Base-by-base conservation (phyloP, 306 rosid species). In the Alnus rubra region DNA sequence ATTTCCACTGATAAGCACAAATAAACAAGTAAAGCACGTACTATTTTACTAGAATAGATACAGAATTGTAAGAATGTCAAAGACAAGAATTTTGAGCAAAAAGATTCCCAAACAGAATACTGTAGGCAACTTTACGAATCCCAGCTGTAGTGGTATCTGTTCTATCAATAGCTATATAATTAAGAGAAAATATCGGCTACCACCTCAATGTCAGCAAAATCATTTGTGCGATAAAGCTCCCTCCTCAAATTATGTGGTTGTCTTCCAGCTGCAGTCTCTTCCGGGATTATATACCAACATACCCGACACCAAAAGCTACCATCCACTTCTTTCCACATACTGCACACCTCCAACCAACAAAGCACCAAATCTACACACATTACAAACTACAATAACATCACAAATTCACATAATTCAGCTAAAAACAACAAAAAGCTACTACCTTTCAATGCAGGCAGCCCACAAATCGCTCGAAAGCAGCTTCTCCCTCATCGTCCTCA, bases 161-260 rank as follows among this genome's bases (percentile, higher is more conserved):
- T 68, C 30, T 63, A 63, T 37, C 54, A 55, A 13, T 35, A 73
- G 3, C 35, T 65, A 49, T 18, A 55, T 72, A 75, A 78, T 48
- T 71, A 83, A 83, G 72, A 54, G 50, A 74, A 65, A 74, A 14
- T 60, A 65, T 67, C 39, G 74, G 51, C 0, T 37, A 55, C 71
- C 64, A 92, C 98, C 98, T 95, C 98, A 64, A 92, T 91, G 75
- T 90, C 93, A 39, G 98, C 87, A 79, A 83, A 88, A 54, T 95
- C 98, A 60, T 91, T 95, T 3, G 98, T 85, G 23, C 82, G 86
- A 84, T 95, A 95, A 45, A 95, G 86, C 90, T 95, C 98, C 84
- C 98, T 89, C 78, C 86, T 82, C 84, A 95, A 85, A 81, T 91
- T 95, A 86, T 92, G 98, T 0, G 98, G 82, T 59, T 95, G 98